Evolutionary conservation across 495 filamentous ascomycete species (phyloP).

Genomic region (Sordaria brevicollis): DNA sequence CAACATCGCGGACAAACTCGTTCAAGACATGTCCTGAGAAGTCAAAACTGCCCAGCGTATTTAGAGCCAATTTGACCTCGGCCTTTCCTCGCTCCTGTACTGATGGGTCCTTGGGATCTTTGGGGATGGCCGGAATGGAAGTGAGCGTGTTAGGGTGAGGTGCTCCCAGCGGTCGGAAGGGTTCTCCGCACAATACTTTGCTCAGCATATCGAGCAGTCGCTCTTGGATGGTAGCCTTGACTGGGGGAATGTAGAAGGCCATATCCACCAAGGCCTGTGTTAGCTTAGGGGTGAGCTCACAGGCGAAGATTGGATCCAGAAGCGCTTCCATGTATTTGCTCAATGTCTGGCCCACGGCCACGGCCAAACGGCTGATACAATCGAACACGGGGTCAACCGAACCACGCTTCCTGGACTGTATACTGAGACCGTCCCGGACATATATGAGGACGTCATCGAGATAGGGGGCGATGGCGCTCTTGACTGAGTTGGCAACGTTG

Average conservation of each 20-base stretch:
- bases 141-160: conserved; percentile 54
- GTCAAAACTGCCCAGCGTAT: conserved; percentile 92
- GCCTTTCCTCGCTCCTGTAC: conserved; percentile 65
- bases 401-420: conserved; percentile 66
- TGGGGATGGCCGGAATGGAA: conserved; percentile 69
- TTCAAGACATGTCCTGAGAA: conserved; percentile 91
- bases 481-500: conserved; percentile 90
- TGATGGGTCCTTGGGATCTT: conserved; percentile 70
- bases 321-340: conserved; percentile 97
- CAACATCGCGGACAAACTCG: conserved; percentile 96
- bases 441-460: conserved; percentile 86
- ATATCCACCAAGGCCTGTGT: conserved; percentile 95
- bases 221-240: conserved; percentile 86
- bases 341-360: conserved; percentile 89
- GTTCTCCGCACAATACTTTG: conserved; percentile 80
- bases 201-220: conserved; percentile 90
- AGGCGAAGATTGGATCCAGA: conserved; percentile 93
- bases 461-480: conserved; percentile 86
- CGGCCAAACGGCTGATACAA: conserved; percentile 92
- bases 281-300: conserved; percentile 81
- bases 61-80: conserved; percentile 84
- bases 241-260: conserved; percentile 95
- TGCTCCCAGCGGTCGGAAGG: conserved; percentile 84
- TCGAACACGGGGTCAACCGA: conserved; percentile 89
- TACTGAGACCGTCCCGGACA: conserved; percentile 77